These are phyloP conservation scores for Globisporangium alternatum DNA, from an alignment of 352 stramenopile species.

Conservation along the genomic window DNA sequence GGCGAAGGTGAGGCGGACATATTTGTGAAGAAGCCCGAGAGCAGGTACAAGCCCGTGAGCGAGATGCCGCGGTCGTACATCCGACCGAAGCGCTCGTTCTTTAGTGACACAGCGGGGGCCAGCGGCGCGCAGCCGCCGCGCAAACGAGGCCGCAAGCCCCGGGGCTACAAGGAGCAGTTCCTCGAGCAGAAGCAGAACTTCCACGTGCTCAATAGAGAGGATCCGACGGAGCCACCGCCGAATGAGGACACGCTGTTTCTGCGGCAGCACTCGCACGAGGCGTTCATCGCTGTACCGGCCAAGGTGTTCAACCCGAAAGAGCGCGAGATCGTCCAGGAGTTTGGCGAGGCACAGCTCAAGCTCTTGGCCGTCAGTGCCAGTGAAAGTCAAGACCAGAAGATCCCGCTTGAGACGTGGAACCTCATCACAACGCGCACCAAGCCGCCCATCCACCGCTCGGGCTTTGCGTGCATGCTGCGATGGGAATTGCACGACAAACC, in stretches of 20 bases:
- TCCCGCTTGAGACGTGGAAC: conserved; percentile 56
- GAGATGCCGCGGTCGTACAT: conserved; percentile 55
- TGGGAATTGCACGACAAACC: conserved; percentile 71
- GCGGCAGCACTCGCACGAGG: conserved; percentile 51
- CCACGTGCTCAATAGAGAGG: not conserved
- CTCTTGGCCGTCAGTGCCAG: conserved; percentile 13
- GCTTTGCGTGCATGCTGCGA: conserved; percentile 72
- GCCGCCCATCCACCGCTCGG: conserved; percentile 47
- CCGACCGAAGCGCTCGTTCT: conserved; percentile 56
- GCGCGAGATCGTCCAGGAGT: conserved; percentile 47
- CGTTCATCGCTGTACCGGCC: conserved; percentile 42
- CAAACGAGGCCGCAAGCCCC: conserved; percentile 26
- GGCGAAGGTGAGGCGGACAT: conserved; percentile 8
- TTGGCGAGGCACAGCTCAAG: conserved; percentile 37
- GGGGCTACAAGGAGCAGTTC: conserved; percentile 19
- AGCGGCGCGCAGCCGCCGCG: conserved; percentile 11
- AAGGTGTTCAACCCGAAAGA: conserved; percentile 61
- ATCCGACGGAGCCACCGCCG: conserved; percentile 33
- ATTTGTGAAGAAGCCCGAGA: conserved; percentile 31
- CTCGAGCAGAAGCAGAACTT: conserved; percentile 6
- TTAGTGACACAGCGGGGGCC: conserved; percentile 36
- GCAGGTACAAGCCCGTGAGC: conserved; percentile 29
- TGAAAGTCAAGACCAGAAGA: not conserved
- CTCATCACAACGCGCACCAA: conserved; percentile 27
- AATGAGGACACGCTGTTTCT: conserved; percentile 58